Evolutionary conservation across 164 flowering plant genomes (phyloP).

Genomic region (Vitis cinerea): DNA sequence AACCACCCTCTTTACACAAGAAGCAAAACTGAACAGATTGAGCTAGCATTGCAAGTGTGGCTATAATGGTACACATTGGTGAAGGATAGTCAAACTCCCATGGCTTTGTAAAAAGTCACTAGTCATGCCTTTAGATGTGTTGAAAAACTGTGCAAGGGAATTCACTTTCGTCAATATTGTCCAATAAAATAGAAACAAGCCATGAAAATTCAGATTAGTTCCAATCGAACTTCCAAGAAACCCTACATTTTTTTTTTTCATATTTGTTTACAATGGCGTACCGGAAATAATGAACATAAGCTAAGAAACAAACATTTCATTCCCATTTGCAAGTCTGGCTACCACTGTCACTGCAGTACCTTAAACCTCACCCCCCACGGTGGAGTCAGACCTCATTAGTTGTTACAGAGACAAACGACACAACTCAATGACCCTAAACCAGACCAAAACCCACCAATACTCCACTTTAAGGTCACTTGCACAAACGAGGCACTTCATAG

Average conservation of each 20-base stretch:
- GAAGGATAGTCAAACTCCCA: constrained; percentile 39
- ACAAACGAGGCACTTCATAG: constrained; percentile 15
- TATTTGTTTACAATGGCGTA: no score
- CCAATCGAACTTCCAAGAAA: neutral
- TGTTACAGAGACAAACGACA: neutral
- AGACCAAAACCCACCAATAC: constrained; percentile 11
- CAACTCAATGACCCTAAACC: neutral
- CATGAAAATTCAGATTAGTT: no score
- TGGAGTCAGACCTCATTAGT: neutral
- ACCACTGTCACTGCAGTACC: neutral
- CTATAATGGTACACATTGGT: constrained; percentile 30
- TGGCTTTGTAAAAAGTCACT: constrained; percentile 2
- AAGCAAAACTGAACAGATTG: constrained; percentile 19
- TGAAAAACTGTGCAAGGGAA: no score
- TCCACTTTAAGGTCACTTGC: constrained; percentile 5
- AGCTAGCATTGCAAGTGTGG: constrained; percentile 20
- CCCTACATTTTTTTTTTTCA: neutral
- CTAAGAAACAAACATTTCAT: constrained; percentile 13
- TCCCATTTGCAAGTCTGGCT: constrained; percentile 18
- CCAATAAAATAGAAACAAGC: no score
- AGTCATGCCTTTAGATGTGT: constrained; percentile 1
- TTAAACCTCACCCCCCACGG: neutral
- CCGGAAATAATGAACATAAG: constrained; percentile 7
- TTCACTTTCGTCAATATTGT: no score
- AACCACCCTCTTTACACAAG: constrained; percentile 13